Evolutionary conservation across 805 yeast genomes (phyloP), one percentile per base, ranked within the genome.

Genomic region (Saccharomyces paradoxus): DNA sequence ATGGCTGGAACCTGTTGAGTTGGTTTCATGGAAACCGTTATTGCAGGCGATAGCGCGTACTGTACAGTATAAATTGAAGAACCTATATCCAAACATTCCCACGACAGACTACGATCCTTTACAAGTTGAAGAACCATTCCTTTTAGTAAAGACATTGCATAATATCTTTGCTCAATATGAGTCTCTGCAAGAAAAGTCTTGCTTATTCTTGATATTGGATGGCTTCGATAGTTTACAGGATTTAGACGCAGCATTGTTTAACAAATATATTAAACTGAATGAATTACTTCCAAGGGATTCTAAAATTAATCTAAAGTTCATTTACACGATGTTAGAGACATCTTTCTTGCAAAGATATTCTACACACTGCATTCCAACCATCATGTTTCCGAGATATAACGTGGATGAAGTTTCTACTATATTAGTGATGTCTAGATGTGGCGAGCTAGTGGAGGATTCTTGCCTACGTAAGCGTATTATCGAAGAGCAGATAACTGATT

Each of bases 191-290:
- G 47, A 57, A 21, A 49, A 32, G 1, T 26, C 46, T 4, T 62
- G 55, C 50, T 52, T 64, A 14, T 63, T 55, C 49, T 52, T 68
- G n/a, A 53, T 67, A 2, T 56, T 62, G 37, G 73, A 69, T 60
- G 71, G 71, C 12, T 59, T 69, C 26, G 72, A 69, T 51, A 58
- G 58, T 29, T 55, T 68, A n/a, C 66, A 65, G 48, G 71, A 69
- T 54, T 49, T 69, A 9, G 71, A 69, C 53, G 65, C 66, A 3
- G 63, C 62, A 14, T 53, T 67, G 12, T 55, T 67, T 17, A 57
- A 61, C 24, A 65, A 62, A 37, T 60, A 67, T 46, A 46, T 68
- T 1, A 65, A 63, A 50, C 44, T 68, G 21, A 62, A 63, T 52
- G 71, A 67, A 56, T 50, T 60, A 17, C 41, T 69, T 26, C 56